Percentiles rank a stretch among this genome's conserved stretches.
These are phyloP conservation scores for Colletotrichum graminicola DNA, from an alignment of 2,329 filamentous ascomycete genomes.

Conservation along the genomic window DNA sequence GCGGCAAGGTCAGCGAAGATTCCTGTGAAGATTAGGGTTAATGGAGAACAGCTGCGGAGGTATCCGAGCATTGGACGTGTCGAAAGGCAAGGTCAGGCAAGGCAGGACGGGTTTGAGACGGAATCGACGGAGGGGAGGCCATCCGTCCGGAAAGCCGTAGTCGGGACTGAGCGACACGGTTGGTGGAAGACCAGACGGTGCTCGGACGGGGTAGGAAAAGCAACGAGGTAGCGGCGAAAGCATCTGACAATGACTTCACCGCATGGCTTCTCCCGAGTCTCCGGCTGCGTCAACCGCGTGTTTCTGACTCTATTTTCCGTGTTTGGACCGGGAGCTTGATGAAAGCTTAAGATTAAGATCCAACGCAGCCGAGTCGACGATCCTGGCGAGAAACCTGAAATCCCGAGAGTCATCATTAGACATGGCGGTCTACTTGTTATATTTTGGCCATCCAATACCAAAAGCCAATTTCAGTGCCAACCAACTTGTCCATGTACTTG, in stretches of 20 bases:
- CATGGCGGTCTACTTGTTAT: neutral
- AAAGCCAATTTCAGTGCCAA: too few species aligned
- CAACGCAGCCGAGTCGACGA: neutral
- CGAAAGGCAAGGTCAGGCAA: slow-evolving; percentile 1
- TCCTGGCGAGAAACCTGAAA: neutral
- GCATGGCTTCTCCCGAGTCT: slow-evolving; percentile 9
- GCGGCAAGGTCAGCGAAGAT: neutral
- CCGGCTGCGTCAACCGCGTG: neutral
- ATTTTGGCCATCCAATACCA: neutral
- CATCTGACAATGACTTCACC: slow-evolving; percentile 42
- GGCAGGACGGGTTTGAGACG: slow-evolving; percentile 2
- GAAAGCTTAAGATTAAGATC: neutral
- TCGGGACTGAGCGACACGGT: slow-evolving; percentile 15
- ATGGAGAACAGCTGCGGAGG: neutral
- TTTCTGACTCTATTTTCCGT: slow-evolving; percentile 23
- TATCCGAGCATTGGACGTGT: neutral
- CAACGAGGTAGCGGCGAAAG: slow-evolving; percentile 36
- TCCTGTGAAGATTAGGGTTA: neutral
- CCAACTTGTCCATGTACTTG: too few species aligned
- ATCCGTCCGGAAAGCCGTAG: slow-evolving; percentile 9
- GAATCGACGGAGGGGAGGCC: slow-evolving; percentile 10
- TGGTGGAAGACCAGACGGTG: slow-evolving; percentile 30
- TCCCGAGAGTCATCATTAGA: neutral
- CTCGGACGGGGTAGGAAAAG: slow-evolving; percentile 32
- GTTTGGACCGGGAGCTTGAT: slow-evolving; percentile 5